Conservation (phyloP, 2,329 filamentous ascomycete genomes). For the Blumeria graminis region DNA sequence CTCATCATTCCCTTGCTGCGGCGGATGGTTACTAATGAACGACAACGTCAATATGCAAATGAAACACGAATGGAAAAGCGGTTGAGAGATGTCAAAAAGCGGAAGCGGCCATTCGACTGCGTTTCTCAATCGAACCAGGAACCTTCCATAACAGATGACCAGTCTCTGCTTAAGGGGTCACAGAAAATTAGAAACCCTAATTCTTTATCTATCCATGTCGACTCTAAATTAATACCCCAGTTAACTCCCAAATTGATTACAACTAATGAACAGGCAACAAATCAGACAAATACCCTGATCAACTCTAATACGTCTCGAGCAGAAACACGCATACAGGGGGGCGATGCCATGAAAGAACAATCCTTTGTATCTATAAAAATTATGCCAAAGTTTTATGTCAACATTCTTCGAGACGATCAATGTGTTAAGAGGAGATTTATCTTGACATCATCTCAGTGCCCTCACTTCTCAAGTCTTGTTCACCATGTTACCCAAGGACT, state of each 20-base stretch:
- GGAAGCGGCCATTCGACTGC: too few species aligned
- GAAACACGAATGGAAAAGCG: conserved; percentile 7
- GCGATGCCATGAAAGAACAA: too few species aligned
- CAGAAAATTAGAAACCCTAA: neutral
- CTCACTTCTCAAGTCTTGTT: conserved; percentile 10
- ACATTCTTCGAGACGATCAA: conserved; percentile 8
- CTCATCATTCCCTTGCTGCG: conserved; percentile 13
- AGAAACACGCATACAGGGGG: too few species aligned
- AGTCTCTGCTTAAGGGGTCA: neutral
- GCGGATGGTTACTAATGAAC: conserved; percentile 16
- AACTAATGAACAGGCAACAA: neutral
- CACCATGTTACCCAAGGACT: conserved; percentile 8
- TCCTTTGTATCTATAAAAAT: neutral
- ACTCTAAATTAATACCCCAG: neutral
- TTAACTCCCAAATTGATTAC: neutral
- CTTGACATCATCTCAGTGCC: conserved; percentile 7
- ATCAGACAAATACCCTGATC: too few species aligned
- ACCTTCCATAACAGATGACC: neutral
- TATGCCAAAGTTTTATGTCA: conserved; percentile 8
- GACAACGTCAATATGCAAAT: conserved; percentile 13
- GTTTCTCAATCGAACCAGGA: neutral
- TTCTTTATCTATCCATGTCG: neutral
- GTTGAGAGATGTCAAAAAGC: conserved; percentile 2
- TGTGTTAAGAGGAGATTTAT: conserved; percentile 8
- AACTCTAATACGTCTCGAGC: neutral